Percentiles rank a stretch among this genome's conserved stretches.
These are phyloP conservation scores for Solanum virginianum DNA, from an alignment of 257 asterid species.

Conservation along the genomic window DNA sequence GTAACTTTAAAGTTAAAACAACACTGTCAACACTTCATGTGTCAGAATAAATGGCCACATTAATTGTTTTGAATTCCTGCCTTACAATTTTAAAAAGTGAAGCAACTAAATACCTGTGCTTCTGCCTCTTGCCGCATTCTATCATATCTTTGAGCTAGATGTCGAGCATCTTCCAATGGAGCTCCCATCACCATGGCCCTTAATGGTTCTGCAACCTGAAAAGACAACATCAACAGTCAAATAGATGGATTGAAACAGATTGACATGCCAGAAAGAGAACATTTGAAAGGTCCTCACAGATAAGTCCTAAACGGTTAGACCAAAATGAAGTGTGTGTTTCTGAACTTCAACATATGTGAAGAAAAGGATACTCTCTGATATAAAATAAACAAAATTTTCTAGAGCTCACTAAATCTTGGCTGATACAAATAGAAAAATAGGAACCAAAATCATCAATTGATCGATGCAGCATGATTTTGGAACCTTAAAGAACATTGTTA, in stretches of 20 bases:
- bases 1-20: background rate
- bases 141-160: slow-evolving; percentile 96
- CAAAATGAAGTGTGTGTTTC: background rate
- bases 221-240: background rate
- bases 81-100: background rate
- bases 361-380: background rate
- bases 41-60: background rate
- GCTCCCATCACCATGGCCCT: slow-evolving; percentile 99
- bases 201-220: slow-evolving; percentile 93
- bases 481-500: background rate
- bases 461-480: background rate
- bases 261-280: background rate
- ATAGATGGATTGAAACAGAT: background rate
- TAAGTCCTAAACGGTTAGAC: background rate
- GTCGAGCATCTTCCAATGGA: slow-evolving; percentile 99
- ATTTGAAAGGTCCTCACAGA: background rate
- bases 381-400: background rate
- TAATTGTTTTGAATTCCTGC: background rate
- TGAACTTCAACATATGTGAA: background rate
- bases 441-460: background rate
- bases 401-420: background rate
- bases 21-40: background rate
- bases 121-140: slow-evolving; percentile 98
- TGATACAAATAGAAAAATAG: background rate
- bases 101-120: slow-evolving; percentile 69